Percentiles rank a stretch among this genome's conserved stretches.
These are phyloP conservation scores for Chlorella sp. DNA, from an alignment of 139 green algal species.

Conservation along the genomic window DNA sequence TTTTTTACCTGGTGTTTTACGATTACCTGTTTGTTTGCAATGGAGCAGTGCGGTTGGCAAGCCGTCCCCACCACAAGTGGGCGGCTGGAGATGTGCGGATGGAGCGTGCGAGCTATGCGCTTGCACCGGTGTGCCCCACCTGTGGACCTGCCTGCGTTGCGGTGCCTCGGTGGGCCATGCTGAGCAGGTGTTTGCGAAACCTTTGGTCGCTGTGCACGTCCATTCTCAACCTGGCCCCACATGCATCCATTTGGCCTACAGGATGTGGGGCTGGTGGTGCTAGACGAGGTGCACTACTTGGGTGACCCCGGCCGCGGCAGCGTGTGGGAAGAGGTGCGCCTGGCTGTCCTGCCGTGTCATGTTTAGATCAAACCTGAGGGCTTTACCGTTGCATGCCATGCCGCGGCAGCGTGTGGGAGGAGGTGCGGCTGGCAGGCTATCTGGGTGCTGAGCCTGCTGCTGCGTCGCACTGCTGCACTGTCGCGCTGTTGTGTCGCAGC, in stretches of 20 bases:
- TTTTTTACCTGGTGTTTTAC: too few relatives aligned
- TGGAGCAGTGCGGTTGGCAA: too few relatives aligned
- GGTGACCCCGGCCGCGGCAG: slow-evolving; percentile 79
- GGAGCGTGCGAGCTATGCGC: background rate
- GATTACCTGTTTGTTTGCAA: too few relatives aligned
- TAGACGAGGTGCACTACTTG: slow-evolving; percentile 97
- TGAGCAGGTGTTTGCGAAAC: too few relatives aligned
- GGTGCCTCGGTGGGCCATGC: too few relatives aligned
- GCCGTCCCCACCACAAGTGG: too few relatives aligned
- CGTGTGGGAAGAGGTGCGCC: slow-evolving; percentile 94
- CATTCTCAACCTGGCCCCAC: background rate
- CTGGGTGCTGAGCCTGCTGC: background rate
- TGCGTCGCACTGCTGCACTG: background rate
- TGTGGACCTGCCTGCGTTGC: too few relatives aligned
- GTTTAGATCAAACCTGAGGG: too few relatives aligned
- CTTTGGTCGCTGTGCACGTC: too few relatives aligned
- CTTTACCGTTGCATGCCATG: too few relatives aligned
- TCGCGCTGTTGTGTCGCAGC: background rate
- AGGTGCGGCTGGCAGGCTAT: background rate
- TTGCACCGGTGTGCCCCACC: too few relatives aligned
- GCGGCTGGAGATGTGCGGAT: background rate
- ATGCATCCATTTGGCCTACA: slow-evolving; percentile 41
- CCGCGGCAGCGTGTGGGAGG: background rate
- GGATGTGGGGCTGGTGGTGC: slow-evolving; percentile 90
- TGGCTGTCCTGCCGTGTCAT: too few relatives aligned